phyloP scores from a whole-genome alignment of 768 basidiomycete species.

The Lactifluus subvellereus region DNA sequence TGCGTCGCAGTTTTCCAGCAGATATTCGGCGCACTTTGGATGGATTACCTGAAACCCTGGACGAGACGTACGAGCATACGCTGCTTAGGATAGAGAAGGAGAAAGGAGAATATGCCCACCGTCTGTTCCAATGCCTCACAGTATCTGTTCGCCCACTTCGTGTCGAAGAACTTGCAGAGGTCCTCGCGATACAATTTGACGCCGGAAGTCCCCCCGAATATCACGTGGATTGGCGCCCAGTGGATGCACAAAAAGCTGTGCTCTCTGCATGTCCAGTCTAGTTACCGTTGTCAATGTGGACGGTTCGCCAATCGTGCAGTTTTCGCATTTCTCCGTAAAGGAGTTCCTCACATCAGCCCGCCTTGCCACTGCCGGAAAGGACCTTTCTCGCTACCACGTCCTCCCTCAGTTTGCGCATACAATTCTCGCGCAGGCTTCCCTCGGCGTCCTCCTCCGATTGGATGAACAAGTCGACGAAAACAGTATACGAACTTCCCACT shows the following conservation, averaged over 20 bases:
- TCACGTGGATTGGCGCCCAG: too few relatives aligned
- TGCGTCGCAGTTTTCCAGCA: neutral
- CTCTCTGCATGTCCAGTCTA: neutral
- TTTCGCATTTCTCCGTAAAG: conserved; percentile 4
- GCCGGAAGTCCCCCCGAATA: too few relatives aligned
- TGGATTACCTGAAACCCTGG: conserved; percentile 1
- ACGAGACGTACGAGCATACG: conserved; percentile 3
- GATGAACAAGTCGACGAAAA: too few relatives aligned
- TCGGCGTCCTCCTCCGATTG: too few relatives aligned
- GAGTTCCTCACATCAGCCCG: neutral
- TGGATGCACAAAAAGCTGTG: too few relatives aligned
- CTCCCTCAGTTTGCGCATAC: neutral
- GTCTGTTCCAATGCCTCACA: too few relatives aligned
- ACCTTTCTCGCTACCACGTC: neutral
- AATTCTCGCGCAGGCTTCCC: neutral
- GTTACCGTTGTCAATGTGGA: too few relatives aligned
- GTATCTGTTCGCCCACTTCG: too few relatives aligned
- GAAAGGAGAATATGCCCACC: too few relatives aligned
- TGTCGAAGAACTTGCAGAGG: too few relatives aligned
- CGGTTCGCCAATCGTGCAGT: too few relatives aligned
- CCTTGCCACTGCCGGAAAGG: neutral
- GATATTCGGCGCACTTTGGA: neutral
- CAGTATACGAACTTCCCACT: neutral
- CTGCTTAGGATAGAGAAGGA: neutral
- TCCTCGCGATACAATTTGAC: too few relatives aligned